These are phyloP conservation scores for Ochromonas danica DNA, from an alignment of 108 stramenopile genomes.

Conservation along the genomic window DNA sequence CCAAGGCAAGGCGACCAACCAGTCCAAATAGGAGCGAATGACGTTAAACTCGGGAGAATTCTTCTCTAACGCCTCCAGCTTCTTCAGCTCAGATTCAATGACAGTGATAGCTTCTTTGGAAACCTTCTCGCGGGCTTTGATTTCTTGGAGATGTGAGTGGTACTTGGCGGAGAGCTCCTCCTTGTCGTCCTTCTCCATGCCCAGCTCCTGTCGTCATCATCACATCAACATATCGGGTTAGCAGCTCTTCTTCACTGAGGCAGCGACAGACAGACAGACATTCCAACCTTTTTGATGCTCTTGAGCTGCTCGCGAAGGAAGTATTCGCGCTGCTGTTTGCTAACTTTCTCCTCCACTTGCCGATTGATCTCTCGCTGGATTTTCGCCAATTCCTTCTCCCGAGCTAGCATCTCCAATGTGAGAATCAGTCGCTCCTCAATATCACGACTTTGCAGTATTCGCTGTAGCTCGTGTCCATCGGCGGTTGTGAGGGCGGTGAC, in stretches of 20 bases:
- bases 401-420: conserved; percentile 77
- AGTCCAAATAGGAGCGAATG: conserved; percentile 90
- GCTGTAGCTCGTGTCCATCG: conserved; percentile 74
- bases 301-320: conserved; percentile 94
- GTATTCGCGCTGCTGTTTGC: conserved; percentile 83
- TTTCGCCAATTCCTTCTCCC: conserved; percentile 81
- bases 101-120: conserved; percentile 68
- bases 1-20: conserved; percentile 92
- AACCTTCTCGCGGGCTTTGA: conserved; percentile 61
- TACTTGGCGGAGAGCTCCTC: conserved; percentile 84
- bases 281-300: conserved; percentile 78
- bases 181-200: conserved; percentile 97
- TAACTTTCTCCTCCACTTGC: conserved; percentile 94
- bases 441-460: conserved; percentile 81
- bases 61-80: conserved; percentile 82
- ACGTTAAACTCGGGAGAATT: conserved; percentile 93
- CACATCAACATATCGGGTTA: not conserved
- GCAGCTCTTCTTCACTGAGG: not conserved
- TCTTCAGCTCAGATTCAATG: conserved; percentile 84
- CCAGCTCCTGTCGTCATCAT: conserved; percentile 70
- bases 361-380: conserved; percentile 85
- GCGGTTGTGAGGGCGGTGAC: conserved; percentile 78
- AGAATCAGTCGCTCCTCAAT: conserved; percentile 79
- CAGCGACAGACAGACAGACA: not conserved
- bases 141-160: conserved; percentile 64